phyloP scores from a whole-genome alignment of 148 eudicot genomes.

The Rhododendron molle region DNA sequence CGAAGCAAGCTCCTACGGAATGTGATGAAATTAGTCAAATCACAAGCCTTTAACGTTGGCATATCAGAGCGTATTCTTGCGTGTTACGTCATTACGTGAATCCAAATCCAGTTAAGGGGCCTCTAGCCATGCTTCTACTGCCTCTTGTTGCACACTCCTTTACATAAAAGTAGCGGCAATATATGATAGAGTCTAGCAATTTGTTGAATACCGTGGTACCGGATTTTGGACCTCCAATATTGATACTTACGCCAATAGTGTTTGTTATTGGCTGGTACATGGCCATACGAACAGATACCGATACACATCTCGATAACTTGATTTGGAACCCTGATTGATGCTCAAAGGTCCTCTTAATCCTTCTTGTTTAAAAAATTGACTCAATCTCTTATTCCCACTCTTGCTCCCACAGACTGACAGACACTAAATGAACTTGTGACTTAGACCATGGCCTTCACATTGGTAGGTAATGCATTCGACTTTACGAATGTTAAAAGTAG shows the following conservation, averaged over 20 bases:
- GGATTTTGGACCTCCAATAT: background rate
- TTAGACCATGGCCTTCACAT: background rate
- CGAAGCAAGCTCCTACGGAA: background rate
- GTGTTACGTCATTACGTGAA: background rate
- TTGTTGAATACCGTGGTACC: background rate
- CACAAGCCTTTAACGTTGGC: background rate
- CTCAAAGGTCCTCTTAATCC: background rate
- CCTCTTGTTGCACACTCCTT: conserved; percentile 22
- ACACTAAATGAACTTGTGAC: background rate
- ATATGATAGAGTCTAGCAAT: background rate
- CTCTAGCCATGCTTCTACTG: conserved; percentile 43
- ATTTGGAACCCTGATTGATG: background rate
- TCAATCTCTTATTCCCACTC: background rate
- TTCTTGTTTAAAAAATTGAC: background rate
- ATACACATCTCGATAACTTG: background rate
- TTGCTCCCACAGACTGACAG: background rate
- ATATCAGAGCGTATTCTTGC: no score
- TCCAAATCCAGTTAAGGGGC: background rate
- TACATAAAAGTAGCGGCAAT: background rate
- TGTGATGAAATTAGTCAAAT: background rate
- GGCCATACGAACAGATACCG: background rate
- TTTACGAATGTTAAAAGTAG: background rate
- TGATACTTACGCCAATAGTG: background rate
- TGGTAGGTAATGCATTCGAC: background rate
- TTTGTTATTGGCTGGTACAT: background rate